phyloP scores from a whole-genome alignment of 306 rosid genomes.

The Prosopis cineraria region DNA sequence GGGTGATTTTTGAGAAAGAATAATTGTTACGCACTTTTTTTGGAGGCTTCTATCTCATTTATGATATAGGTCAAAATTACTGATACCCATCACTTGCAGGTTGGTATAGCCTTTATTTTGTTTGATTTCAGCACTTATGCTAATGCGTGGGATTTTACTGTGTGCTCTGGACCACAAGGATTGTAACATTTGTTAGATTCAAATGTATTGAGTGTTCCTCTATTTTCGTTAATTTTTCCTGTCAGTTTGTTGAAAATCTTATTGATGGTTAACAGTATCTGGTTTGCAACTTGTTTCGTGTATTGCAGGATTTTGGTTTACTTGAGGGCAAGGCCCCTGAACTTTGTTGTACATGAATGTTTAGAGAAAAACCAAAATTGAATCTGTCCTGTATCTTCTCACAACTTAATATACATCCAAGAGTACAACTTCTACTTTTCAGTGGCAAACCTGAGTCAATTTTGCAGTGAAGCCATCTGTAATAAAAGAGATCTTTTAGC shows the following conservation, averaged over 20 bases:
- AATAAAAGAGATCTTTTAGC: not conserved
- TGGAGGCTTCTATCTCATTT: conserved; percentile 40
- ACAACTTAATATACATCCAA: not conserved
- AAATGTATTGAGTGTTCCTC: not conserved
- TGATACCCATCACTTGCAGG: conserved; percentile 22
- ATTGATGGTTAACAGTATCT: not conserved
- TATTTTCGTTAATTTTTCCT: conserved; percentile 5
- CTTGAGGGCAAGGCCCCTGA: not conserved
- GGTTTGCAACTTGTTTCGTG: conserved; percentile 14
- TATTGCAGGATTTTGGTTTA: not conserved
- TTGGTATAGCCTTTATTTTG: not conserved
- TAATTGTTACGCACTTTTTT: conserved; percentile 28
- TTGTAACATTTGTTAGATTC: conserved; percentile 4
- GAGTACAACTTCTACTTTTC: not conserved
- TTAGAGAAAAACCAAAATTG: not conserved
- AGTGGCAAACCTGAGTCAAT: too few species aligned
- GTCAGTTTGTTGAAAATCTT: not conserved
- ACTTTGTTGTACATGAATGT: not conserved
- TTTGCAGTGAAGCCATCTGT: conserved; percentile 3
- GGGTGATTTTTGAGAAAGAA: conserved; percentile 37
- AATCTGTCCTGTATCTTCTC: not conserved
- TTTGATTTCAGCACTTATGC: conserved; percentile 1
- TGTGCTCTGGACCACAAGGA: conserved; percentile 7
- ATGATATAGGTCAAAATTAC: conserved; percentile 10
- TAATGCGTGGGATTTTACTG: conserved; percentile 8